Conservation (phyloP, 208 protist species). For the Acanthamoeba rhysodes region DNA sequence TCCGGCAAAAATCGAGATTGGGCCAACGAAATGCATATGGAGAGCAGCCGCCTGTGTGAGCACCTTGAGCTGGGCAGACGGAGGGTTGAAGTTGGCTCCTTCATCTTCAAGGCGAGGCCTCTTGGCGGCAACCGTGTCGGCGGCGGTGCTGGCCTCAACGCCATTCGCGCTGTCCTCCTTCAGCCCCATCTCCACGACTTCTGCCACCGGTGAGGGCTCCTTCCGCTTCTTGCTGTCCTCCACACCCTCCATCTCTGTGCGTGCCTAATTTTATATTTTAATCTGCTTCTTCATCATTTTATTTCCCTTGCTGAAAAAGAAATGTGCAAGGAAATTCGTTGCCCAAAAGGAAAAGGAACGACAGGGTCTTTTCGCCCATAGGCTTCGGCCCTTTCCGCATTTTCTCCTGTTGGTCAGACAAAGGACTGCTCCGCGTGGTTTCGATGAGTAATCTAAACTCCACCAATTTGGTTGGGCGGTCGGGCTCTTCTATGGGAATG, state of each 20-base stretch:
- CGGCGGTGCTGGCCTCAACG: background rate
- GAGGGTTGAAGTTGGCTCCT: background rate
- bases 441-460: background rate
- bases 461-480: background rate
- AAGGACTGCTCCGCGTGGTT: background rate
- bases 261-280: background rate
- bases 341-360: too few relatives aligned
- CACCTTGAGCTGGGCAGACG: background rate
- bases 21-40: background rate
- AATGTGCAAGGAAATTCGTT: too few relatives aligned
- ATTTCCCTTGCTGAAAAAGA: too few relatives aligned
- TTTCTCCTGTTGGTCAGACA: background rate
- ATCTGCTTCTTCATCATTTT: too few relatives aligned
- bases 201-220: background rate
- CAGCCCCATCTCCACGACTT: too few relatives aligned
- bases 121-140: background rate
- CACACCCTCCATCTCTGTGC: background rate
- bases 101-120: background rate
- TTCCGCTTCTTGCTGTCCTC: conserved; percentile 5
- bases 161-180: background rate
- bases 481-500: background rate
- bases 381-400: background rate
- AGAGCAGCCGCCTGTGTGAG: background rate
- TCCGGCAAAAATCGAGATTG: background rate
- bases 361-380: too few relatives aligned